These are phyloP conservation scores for Trametes versicolor DNA, from an alignment of 1,284 basidiomycete genomes.

Conservation along the genomic window DNA sequence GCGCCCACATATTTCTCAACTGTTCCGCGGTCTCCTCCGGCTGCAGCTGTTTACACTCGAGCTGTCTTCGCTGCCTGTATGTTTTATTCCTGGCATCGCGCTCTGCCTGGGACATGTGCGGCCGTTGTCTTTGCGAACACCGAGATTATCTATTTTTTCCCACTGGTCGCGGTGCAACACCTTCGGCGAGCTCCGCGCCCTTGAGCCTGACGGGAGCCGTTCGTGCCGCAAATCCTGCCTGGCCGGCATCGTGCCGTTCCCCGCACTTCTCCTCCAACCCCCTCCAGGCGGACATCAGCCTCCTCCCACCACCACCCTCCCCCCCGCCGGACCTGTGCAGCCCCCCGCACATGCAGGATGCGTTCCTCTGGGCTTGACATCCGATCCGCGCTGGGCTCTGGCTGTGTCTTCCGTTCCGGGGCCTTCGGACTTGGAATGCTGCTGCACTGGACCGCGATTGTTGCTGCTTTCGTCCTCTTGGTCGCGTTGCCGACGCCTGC, in stretches of 20 bases:
- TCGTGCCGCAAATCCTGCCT: slow-evolving; percentile 19
- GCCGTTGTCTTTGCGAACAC: neutral
- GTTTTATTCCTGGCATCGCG: neutral
- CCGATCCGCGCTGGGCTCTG: slow-evolving; percentile 3
- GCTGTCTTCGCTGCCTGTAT: too few species aligned
- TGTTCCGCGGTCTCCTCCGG: neutral
- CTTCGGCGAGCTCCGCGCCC: neutral
- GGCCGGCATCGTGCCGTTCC: slow-evolving; percentile 26
- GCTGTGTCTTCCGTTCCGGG: neutral
- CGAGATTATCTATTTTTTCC: neutral
- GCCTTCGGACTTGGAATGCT: slow-evolving; percentile 2
- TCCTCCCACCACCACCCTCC: slow-evolving; percentile 4
- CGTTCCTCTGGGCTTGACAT: slow-evolving; percentile 16
- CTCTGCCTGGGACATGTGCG: neutral
- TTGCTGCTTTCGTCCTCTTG: neutral
- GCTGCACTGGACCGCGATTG: slow-evolving; percentile 24
- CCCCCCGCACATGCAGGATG: slow-evolving; percentile 11
- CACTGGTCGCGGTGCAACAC: neutral
- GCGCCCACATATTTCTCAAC: too few species aligned
- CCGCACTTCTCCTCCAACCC: slow-evolving; percentile 17
- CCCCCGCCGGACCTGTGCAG: slow-evolving; percentile 6
- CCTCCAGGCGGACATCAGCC: slow-evolving; percentile 4
- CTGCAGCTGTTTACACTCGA: too few species aligned
- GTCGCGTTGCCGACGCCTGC: slow-evolving; percentile 13
- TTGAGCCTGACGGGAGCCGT: slow-evolving; percentile 10